Evolutionary conservation across 176 grass and related monocot genomes (phyloP), one percentile per base, ranked within the genome.

Genomic region (Secale cereale): DNA sequence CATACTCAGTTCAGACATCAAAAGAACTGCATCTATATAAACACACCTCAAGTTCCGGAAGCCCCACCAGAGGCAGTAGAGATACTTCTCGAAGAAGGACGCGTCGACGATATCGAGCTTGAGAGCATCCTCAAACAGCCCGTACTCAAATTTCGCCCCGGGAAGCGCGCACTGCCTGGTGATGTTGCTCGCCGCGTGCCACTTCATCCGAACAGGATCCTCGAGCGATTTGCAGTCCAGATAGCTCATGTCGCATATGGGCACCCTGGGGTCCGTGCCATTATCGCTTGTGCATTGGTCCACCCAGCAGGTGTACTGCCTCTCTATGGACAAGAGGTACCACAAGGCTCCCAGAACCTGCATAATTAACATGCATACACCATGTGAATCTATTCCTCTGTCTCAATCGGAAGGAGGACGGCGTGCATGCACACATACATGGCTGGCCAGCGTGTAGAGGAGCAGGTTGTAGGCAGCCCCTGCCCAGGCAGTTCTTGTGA

Each of bases 11-110:
- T 39, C 15, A 23, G 8, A 33, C 8, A 73, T 23, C 23, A 65
- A 36, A 71, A 29, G 1, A 74, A 36, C 60, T 0, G 10, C 50
- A 84, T 62, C 69, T 31, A 50, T 37, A 59, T 81, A 13, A 3
- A 45, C 41, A 71, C 22, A 97, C 95, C 93, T 98, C 60, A 98
- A 52, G 83, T 95, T 98, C 74, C 89, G 72, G 29, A 98, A 91
- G 4, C 96, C 96, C 91, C 93, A 98, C 96, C 96, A 98, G 73
- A 98, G 93, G 87, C 96, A 98, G 85, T 94, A 98, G 28, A 98
- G 88, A 82, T 98, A 98, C 86, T 98, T 98, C 16, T 98, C 89
- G 30, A 89, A 19, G 50, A 98, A 95, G 14, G 66, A 45, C 48
- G 84, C 93, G 1, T 59, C 78, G 14, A 70, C 25, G 30, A 91